Evolutionary conservation across 1,139 yeast species (phyloP).

Genomic region (Pichia sp.): DNA sequence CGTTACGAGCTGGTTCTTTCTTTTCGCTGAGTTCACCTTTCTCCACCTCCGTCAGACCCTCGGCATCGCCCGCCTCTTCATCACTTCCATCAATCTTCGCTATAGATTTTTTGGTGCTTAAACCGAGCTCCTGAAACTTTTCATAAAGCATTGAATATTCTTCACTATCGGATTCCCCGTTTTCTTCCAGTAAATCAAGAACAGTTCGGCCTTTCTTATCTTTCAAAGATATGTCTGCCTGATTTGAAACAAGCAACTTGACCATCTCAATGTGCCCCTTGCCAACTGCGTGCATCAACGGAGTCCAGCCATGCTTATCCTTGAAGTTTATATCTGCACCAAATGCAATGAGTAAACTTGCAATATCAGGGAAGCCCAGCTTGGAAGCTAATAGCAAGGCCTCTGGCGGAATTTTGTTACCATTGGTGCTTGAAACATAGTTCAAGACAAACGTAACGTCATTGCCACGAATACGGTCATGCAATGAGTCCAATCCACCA

Average conservation of each 20-base stretch:
- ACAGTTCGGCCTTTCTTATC: constrained; percentile 52
- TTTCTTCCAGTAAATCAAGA: constrained; percentile 54
- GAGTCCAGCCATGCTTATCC: constrained; percentile 61
- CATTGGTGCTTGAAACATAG: constrained; percentile 58
- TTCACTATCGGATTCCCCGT: constrained; percentile 41
- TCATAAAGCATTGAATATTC: constrained; percentile 49
- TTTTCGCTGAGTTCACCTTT: no score
- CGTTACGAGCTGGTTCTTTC: no score
- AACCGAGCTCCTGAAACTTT: constrained; percentile 7
- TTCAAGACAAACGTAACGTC: constrained; percentile 73
- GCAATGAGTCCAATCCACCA: constrained; percentile 7
- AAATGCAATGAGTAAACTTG: constrained; percentile 69
- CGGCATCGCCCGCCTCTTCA: neutral
- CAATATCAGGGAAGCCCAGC: constrained; percentile 81
- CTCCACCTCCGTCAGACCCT: neutral
- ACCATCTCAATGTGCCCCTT: constrained; percentile 73
- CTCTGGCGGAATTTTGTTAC: constrained; percentile 71
- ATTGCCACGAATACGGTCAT: constrained; percentile 66
- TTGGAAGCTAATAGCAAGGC: constrained; percentile 75
- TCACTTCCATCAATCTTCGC: no score
- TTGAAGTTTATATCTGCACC: constrained; percentile 63
- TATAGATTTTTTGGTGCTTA: no score
- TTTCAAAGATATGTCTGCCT: constrained; percentile 62
- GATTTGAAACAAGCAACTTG: constrained; percentile 60
- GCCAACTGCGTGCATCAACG: constrained; percentile 75